Evolutionary conservation across 192 early-diverging fungal genomes (phyloP), one percentile per base, ranked within the genome.

Genomic region (Gonapodya prolifera): DNA sequence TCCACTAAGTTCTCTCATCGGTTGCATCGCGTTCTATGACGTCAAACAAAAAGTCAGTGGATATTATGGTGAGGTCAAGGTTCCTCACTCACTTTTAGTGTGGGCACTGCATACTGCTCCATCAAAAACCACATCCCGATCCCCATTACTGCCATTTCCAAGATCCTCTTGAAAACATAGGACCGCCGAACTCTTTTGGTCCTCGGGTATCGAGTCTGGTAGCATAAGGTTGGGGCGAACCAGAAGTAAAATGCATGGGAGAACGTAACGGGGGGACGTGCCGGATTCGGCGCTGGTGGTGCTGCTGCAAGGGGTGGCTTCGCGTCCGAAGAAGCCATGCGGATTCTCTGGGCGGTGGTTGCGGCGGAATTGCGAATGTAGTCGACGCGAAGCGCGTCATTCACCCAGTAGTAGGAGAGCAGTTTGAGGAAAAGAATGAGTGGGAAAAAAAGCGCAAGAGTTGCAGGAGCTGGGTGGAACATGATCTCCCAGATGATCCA

Each of bases 141-240:
- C 34, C 87, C 77, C 33, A 89, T 82, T 13, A 91, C 87, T 0
- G 86, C 77, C 33, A 93, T 82, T 84, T 96, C 95, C 1, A 87
- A 76, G 1, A 91, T 77, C n/a, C 94, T 91, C 82, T 95, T 95
- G 73, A 91, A 76, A 78, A 96, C 87, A 80, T 93, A 94, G 1
- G 83, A 85, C 76, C 84, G 86, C 69, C 92, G 85, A 79, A 96
- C 89, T 30, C 81, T 76, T 23, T 81, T 78, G 17, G 90, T 83
- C 34, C 91, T 87, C 71, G 94, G 94, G 79, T 94, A 96, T 0
- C 87, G 86, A 34, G 92, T 91, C 78, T 96, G 94, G 84, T 95
- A 96, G 80, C 93, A 92, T 77, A 96, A 81, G 31, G 94, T 96
- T 8, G 94, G 94, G 2, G 90, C 90, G 70, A 90, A 83, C 83